phyloP scores from a whole-genome alignment of 1,284 basidiomycete genomes.

The Puccinia coronata region DNA sequence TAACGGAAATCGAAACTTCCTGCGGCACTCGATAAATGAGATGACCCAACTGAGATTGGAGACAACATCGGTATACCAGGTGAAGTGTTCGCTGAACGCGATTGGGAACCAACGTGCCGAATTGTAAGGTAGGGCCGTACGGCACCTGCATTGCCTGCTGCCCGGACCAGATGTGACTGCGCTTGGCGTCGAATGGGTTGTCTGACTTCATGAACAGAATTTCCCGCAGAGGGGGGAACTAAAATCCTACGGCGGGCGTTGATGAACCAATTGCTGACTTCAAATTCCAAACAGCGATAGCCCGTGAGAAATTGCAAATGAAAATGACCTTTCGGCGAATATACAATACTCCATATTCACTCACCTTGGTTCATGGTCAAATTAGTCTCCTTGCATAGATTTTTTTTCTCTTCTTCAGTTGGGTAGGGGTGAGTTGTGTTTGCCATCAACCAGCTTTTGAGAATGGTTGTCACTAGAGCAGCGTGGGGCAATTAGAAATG shows the following conservation, averaged over 20 bases:
- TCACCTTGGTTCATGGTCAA: slow-evolving; percentile 79
- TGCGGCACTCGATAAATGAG: not conserved
- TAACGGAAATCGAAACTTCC: slow-evolving; percentile 20
- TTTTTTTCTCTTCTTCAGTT: slow-evolving; percentile 85
- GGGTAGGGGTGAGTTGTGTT: slow-evolving; percentile 87
- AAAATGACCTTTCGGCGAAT: not conserved
- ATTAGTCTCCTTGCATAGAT: slow-evolving; percentile 78
- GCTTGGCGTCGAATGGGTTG: slow-evolving; percentile 40
- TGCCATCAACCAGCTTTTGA: slow-evolving; percentile 85
- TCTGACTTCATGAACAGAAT: slow-evolving; percentile 41
- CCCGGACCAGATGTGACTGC: slow-evolving; percentile 29
- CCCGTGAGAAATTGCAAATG: too few relatives aligned
- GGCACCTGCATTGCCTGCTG: slow-evolving; percentile 30
- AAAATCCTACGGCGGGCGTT: slow-evolving; percentile 65
- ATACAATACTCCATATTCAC: not conserved
- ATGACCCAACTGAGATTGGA: not conserved
- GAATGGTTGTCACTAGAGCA: slow-evolving; percentile 72
- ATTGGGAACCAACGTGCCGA: slow-evolving; percentile 10
- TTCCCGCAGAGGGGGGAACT: slow-evolving; percentile 37
- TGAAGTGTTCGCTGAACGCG: not conserved
- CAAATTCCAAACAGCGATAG: too few relatives aligned
- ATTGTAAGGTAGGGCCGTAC: not conserved
- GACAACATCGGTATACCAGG: slow-evolving; percentile 6
- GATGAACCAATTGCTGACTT: slow-evolving; percentile 81
- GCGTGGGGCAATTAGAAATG: not conserved